phyloP scores from a whole-genome alignment of 108 stramenopile species.

The Phaeodactylum tricornutum region DNA sequence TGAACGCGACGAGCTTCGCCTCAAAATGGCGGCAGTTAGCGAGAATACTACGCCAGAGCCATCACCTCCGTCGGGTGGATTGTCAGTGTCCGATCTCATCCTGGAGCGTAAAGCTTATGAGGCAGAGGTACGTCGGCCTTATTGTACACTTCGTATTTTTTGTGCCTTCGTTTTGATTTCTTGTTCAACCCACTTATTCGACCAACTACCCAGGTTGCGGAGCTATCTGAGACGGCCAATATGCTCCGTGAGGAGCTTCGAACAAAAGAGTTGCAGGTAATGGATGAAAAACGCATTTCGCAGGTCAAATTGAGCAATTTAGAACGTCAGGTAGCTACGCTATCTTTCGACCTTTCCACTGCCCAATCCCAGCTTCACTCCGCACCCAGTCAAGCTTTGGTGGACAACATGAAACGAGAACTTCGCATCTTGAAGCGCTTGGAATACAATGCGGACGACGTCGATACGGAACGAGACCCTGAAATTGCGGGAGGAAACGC shows the following conservation, averaged over 20 bases:
- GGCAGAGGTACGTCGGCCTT: conserved; percentile 45
- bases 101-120: conserved; percentile 80
- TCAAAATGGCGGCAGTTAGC: conserved; percentile 50
- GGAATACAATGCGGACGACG: conserved; percentile 78
- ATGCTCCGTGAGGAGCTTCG: conserved; percentile 63
- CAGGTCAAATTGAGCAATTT: conserved; percentile 39
- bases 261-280: conserved; percentile 41
- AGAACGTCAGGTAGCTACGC: conserved; percentile 35
- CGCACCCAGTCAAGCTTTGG: conserved; percentile 52
- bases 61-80: conserved; percentile 35
- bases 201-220: conserved; percentile 10
- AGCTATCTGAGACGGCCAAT: conserved; percentile 59
- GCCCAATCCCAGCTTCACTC: conserved; percentile 47
- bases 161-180: background rate
- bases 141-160: conserved; percentile 1
- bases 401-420: conserved; percentile 79
- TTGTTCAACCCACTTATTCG: background rate
- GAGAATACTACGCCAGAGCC: background rate
- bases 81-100: conserved; percentile 49
- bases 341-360: conserved; percentile 29
- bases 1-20: conserved; percentile 65
- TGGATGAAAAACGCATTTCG: conserved; percentile 25
- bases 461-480: conserved; percentile 44
- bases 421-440: conserved; percentile 74
- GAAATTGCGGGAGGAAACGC: conserved; percentile 48